Conservation (phyloP, 2,329 filamentous ascomycete genomes). For the Phaeomoniella chlamydospora region DNA sequence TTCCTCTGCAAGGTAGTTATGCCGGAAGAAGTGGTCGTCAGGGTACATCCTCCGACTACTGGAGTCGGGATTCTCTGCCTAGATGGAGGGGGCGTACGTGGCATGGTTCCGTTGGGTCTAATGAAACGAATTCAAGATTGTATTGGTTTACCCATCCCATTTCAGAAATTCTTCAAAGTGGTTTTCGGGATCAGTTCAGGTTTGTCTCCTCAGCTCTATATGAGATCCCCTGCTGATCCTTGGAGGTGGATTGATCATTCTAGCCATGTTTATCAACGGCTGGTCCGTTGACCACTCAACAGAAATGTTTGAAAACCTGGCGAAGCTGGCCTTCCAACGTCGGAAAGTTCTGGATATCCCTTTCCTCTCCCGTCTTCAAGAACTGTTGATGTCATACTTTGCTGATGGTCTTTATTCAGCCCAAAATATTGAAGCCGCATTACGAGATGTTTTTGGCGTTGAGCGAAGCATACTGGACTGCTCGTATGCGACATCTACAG, state of each 20-base stretch:
- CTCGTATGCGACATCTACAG: slow-evolving; percentile 8
- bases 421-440: slow-evolving; percentile 7
- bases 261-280: slow-evolving; percentile 7
- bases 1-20: slow-evolving; percentile 5
- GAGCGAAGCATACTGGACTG: slow-evolving; percentile 9
- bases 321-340: slow-evolving; percentile 8
- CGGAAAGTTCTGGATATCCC: slow-evolving; percentile 7
- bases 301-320: slow-evolving; percentile 6
- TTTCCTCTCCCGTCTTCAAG: slow-evolving; percentile 4
- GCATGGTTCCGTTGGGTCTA: slow-evolving; percentile 9
- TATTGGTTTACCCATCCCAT: slow-evolving; percentile 4
- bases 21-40: slow-evolving; percentile 3
- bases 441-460: slow-evolving; percentile 9
- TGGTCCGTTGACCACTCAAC: slow-evolving; percentile 8
- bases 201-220: slow-evolving; percentile 3
- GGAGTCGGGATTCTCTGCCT: slow-evolving; percentile 14
- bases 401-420: slow-evolving; percentile 9
- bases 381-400: slow-evolving; percentile 4
- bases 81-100: slow-evolving; percentile 12
- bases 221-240: slow-evolving; percentile 2
- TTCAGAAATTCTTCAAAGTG: slow-evolving; percentile 6
- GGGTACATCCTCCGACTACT: slow-evolving; percentile 11
- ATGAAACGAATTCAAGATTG: slow-evolving; percentile 4
- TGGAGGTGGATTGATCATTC: slow-evolving; percentile 8
- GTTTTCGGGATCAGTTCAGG: slow-evolving; percentile 5